These are phyloP conservation scores for Puccinia triticina DNA, from an alignment of 1,284 basidiomycete species.

Conservation along the genomic window DNA sequence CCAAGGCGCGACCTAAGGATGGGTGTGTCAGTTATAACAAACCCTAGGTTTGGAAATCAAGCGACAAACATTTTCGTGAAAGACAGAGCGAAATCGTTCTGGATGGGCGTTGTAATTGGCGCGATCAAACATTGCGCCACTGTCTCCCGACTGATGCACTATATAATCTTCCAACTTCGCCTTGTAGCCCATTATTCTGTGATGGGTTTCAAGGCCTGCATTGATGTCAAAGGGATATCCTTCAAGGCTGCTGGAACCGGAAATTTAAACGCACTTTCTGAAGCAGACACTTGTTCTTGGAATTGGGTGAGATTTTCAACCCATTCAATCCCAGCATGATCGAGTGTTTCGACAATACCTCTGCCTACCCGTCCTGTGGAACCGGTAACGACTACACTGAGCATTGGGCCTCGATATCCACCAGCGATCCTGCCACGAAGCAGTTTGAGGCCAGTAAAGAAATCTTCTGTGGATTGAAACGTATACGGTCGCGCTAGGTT, in stretches of 20 bases:
- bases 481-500: conserved; percentile 79
- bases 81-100: conserved; percentile 69
- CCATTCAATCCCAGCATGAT: conserved; percentile 70
- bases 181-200: conserved; percentile 40
- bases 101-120: conserved; percentile 74
- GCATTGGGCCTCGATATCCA: conserved; percentile 73
- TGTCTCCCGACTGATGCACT: conserved; percentile 6
- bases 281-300: conserved; percentile 51
- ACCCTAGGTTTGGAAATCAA: background rate
- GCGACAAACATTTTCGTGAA: conserved; percentile 68
- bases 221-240: background rate
- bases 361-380: conserved; percentile 74
- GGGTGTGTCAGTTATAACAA: background rate
- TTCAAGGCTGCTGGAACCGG: background rate
- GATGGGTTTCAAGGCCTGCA: conserved; percentile 10
- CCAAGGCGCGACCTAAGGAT: conserved; percentile 74
- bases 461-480: conserved; percentile 67
- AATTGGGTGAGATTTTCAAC: conserved; percentile 67
- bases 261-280: conserved; percentile 10
- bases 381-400: conserved; percentile 77
- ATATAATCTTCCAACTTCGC: conserved; percentile 34
- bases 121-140: conserved; percentile 66
- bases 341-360: conserved; percentile 72
- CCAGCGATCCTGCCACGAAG: conserved; percentile 68
- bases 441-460: conserved; percentile 67